phyloP scores from a whole-genome alignment of 179 eudicot genomes.

The Nepenthes alata region DNA sequence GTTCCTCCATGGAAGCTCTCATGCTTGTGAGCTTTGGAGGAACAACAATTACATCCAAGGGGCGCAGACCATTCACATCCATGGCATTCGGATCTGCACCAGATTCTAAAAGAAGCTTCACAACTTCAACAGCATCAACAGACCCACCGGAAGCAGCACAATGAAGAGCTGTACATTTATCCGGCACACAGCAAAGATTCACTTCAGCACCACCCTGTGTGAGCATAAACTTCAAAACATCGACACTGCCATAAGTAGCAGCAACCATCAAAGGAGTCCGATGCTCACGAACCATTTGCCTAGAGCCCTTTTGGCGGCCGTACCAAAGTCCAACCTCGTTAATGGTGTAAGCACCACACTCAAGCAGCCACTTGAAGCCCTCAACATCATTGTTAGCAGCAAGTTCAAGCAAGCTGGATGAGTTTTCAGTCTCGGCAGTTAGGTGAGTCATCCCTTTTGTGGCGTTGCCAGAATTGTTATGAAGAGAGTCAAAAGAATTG shows the following conservation, averaged over 20 bases:
- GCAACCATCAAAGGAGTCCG: constrained; percentile 64
- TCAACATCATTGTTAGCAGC: constrained; percentile 51
- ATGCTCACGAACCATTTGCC: constrained; percentile 40
- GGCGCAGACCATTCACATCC: constrained; percentile 38
- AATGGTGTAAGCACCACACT: constrained; percentile 22
- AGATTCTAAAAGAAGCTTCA: constrained; percentile 35
- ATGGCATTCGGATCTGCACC: constrained; percentile 42
- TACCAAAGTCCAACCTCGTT: constrained; percentile 47
- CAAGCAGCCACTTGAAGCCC: constrained; percentile 27
- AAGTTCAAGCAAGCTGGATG: constrained; percentile 38
- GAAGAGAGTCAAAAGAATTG: constrained; percentile 7
- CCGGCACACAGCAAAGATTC: constrained; percentile 30
- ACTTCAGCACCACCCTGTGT: constrained; percentile 31
- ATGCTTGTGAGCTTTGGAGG: constrained; percentile 36
- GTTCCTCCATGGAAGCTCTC: constrained; percentile 32
- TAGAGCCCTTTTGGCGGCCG: constrained; percentile 34
- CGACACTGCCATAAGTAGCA: constrained; percentile 49
- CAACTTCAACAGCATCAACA: constrained; percentile 30
- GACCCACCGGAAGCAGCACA: constrained; percentile 59
- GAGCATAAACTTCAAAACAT: constrained; percentile 35
- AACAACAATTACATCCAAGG: constrained; percentile 40
- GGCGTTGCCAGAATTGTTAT: constrained; percentile 11
- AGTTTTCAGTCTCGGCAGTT: constrained; percentile 20
- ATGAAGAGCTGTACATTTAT: constrained; percentile 55
- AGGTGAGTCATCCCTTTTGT: constrained; percentile 18